Evolutionary conservation across 371 early-diverging fungal genomes (phyloP), one percentile per base, ranked within the genome.

Genomic region (Furculomyces boomerangus): DNA sequence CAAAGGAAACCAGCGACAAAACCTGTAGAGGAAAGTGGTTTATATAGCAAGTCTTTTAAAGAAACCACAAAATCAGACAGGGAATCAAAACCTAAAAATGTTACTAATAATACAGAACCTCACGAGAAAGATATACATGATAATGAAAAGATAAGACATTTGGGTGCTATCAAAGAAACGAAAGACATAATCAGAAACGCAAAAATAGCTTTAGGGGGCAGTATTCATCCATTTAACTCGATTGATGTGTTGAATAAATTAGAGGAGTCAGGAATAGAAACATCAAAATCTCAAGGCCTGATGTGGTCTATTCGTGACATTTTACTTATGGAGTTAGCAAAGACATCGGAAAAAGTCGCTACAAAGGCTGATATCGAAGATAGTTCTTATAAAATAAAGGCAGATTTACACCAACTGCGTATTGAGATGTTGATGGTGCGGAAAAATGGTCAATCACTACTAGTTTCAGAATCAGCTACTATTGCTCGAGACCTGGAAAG

Each of bases 351-450:
- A n/a, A 59, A 60, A 50, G 71, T 75, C 69, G 58, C 74, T 52
- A 72, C 70, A 0, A 70, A 63, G 47, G 72, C 76, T 30, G 78
- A 79, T 50, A 65, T 83, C 1, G 82, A 64, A 52, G 75, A 75
- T 60, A 79, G 82, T 54, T 70, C 78, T 0, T 87, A 87, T 59
- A 57, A 85, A 56, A 83, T 81, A 65, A 78, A 79, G 52, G 87
- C 88, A 18, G 82, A 81, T 2, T 63, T 88, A 44, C 74, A 79
- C 18, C 90, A 91, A 58, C 74, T 93, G 41, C 74, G 88, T 51
- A 88, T 83, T 30, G 94, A 94, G 60, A 77, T 90, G 24, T 83
- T 86, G 52, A 74, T 87, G 37, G 67, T 89, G 49, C 79, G 90
- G 44, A 81, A 85, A 57, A 93, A 87, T 64, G 90, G 91, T 66